Evolutionary conservation across 352 stramenopile species (phyloP).

Genomic region (Phytophthora meadii): DNA sequence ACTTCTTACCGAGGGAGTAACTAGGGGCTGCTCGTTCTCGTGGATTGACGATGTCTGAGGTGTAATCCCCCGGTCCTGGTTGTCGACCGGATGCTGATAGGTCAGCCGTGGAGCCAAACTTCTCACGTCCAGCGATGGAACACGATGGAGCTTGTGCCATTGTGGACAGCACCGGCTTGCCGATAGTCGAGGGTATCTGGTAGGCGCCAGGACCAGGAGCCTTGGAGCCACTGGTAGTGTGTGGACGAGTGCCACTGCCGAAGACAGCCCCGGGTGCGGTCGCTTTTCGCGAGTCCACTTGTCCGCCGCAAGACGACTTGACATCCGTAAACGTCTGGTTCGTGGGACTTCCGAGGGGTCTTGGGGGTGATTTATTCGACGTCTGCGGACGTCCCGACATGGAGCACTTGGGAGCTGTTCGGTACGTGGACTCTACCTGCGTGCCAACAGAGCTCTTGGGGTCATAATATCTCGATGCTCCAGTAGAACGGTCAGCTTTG

Average conservation of each 20-base stretch:
- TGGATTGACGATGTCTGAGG: slow-evolving; percentile 65
- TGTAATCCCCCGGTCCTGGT: slow-evolving; percentile 77
- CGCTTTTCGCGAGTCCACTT: slow-evolving; percentile 78
- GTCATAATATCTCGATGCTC: no score
- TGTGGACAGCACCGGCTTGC: slow-evolving; percentile 18
- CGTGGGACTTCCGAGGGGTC: no score
- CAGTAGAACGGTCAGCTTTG: no score
- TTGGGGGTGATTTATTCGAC: no score
- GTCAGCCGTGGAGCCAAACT: slow-evolving; percentile 77
- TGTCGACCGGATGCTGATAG: slow-evolving; percentile 50
- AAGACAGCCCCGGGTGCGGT: slow-evolving; percentile 72
- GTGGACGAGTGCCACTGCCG: slow-evolving; percentile 64
- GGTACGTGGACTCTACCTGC: slow-evolving; percentile 74
- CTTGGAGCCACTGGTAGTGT: slow-evolving; percentile 57
- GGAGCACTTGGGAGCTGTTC: slow-evolving; percentile 66
- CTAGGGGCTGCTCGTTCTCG: slow-evolving; percentile 66
- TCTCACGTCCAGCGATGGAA: slow-evolving; percentile 80
- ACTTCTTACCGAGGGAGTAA: slow-evolving; percentile 84
- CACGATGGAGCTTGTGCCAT: slow-evolving; percentile 55
- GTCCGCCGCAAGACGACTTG: slow-evolving; percentile 73
- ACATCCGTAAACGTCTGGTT: slow-evolving; percentile 40
- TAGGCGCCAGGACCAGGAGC: slow-evolving; percentile 70
- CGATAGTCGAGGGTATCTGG: slow-evolving; percentile 75
- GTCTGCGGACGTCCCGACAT: slow-evolving; percentile 62
- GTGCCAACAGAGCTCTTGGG: slow-evolving; percentile 68